phyloP scores from a whole-genome alignment of 495 filamentous ascomycete genomes.

The Aspergillus taichungensis region DNA sequence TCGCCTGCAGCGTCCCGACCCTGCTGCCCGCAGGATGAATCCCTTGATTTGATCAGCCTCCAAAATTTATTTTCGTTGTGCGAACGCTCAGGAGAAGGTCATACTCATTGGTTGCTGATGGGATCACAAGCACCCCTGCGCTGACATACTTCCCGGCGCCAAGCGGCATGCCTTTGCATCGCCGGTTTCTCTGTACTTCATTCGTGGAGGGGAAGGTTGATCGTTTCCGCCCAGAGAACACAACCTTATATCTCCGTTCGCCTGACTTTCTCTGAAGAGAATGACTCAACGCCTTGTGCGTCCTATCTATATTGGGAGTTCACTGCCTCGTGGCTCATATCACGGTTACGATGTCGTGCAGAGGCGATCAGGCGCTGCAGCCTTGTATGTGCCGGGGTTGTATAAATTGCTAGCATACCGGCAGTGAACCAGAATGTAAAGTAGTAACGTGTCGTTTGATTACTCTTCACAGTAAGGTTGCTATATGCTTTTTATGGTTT shows the following conservation, averaged over 20 bases:
- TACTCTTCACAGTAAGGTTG: no score
- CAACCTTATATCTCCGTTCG: constrained; percentile 5
- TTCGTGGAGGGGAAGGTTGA: background rate
- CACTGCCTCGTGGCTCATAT: constrained; percentile 13
- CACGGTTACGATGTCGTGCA: constrained; percentile 4
- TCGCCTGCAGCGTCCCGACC: no score
- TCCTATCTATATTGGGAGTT: constrained; percentile 1
- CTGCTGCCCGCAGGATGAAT: no score
- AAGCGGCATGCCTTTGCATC: constrained; percentile 1
- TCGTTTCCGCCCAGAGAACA: background rate
- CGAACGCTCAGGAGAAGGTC: no score
- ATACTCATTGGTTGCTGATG: constrained; percentile 1
- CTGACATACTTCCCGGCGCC: constrained; percentile 5
- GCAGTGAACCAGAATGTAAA: background rate
- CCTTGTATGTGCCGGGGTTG: background rate
- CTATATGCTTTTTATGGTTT: no score
- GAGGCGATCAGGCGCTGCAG: constrained; percentile 1
- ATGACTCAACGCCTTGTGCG: constrained; percentile 11
- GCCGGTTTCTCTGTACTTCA: background rate
- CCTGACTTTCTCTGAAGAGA: constrained; percentile 10
- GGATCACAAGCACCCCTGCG: constrained; percentile 16
- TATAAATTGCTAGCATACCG: background rate
- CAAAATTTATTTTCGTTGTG: no score
- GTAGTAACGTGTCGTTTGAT: no score
- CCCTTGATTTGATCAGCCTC: no score